Evolutionary conservation across 2,329 filamentous ascomycete genomes (phyloP), one percentile per base, ranked within the genome.

Genomic region (Fusarium tanahbumbuense): DNA sequence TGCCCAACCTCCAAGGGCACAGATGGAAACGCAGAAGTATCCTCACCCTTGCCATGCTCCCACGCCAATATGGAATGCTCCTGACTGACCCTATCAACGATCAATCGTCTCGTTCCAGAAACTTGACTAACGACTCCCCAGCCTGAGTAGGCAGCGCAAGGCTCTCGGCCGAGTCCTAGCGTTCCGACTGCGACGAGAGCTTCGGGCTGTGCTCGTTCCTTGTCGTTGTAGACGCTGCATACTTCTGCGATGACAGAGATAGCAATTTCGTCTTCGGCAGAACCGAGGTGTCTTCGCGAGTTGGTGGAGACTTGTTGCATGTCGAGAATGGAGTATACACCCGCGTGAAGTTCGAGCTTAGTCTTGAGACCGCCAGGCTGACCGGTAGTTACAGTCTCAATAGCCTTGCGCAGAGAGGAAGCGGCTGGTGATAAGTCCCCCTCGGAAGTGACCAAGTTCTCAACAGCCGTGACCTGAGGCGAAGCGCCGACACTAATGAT

Each of bases 251-350:
- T 76, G 9, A 91, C 83, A 0, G 85, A 84, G 1, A 90, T 78
- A 0, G 84, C 88, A 22, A 92, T 83, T 56, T 87, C 85, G 0
- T 76, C 81, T 78, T 58, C 78, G 76, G 42, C 79, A 25, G 48
- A 37, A 28, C 74, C 68, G 1, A 74, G 54, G 1, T 23, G 72
- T 58, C 1, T 76, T 58, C 34, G 81, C 70, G 40, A 85, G 13
- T 86, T 81, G 0, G 89, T 90, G 0, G 88, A 86, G 0, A 91
- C 76, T 72, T 92, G 89, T 71, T 92, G 89, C 73, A 91, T 83
- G 70, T 91, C 89, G 8, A 91, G 81, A 8, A 89, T 76, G 0
- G 89, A 86, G 71, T 91, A 92, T 2, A 90, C 88, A 1, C 89
- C 89, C 0, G 89, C 89, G 67, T 92, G 89, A 2, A 91, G 77